phyloP scores from a whole-genome alignment of 1,284 basidiomycete genomes.

The Cystobasidium slooffiae region DNA sequence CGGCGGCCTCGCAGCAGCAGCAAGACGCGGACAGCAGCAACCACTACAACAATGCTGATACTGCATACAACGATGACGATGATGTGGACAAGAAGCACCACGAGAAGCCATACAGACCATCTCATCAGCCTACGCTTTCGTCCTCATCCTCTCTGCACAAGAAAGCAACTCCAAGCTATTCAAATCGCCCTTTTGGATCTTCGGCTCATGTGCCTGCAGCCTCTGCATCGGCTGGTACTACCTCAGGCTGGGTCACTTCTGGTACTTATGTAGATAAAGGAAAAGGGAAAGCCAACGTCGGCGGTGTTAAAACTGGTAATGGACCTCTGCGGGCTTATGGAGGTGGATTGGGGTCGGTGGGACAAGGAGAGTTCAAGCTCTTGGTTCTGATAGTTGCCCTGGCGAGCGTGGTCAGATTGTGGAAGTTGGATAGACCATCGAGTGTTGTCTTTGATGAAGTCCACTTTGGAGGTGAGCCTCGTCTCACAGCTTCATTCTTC shows the following conservation, averaged over 20 bases:
- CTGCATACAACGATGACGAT: slow-evolving; percentile 1
- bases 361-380: slow-evolving; percentile 73
- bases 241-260: slow-evolving; percentile 42
- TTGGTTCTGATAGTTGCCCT: slow-evolving; percentile 68
- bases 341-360: slow-evolving; percentile 68
- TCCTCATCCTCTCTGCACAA: slow-evolving; percentile 2
- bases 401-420: slow-evolving; percentile 74
- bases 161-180: slow-evolving; percentile 16
- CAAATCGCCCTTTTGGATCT: slow-evolving; percentile 33
- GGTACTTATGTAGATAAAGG: slow-evolving; percentile 41
- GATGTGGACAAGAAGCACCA: slow-evolving; percentile 21
- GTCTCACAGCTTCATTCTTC: neutral
- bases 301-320: slow-evolving; percentile 6
- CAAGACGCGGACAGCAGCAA: slow-evolving; percentile 13
- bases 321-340: slow-evolving; percentile 44
- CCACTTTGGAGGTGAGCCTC: slow-evolving; percentile 80
- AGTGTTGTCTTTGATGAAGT: slow-evolving; percentile 98
- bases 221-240: slow-evolving; percentile 9
- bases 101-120: slow-evolving; percentile 20
- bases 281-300: slow-evolving; percentile 12
- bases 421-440: slow-evolving; percentile 75
- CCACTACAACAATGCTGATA: neutral
- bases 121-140: slow-evolving; percentile 10
- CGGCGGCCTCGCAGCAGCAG: slow-evolving; percentile 3
- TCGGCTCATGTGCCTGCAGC: slow-evolving; percentile 20